Evolutionary conservation across 176 grass and related monocot species (phyloP), one percentile per base, ranked within the genome.

Genomic region (Paspalum vaginatum): DNA sequence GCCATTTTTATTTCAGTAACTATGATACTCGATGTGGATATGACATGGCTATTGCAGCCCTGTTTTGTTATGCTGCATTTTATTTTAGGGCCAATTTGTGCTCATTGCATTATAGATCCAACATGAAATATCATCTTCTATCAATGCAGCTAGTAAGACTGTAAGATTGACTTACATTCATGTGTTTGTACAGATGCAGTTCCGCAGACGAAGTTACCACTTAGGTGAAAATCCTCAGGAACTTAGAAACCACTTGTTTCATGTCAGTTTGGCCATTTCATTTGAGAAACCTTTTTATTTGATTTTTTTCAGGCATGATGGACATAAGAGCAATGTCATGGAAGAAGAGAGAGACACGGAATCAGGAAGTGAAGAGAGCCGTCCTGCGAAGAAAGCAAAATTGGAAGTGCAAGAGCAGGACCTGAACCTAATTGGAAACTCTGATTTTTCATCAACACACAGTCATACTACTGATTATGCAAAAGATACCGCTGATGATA

Each of bases 351-450:
- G 66, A 62, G 38, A 55, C 24, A 44, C 43, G 32, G 77, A 88
- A 75, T 71, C 68, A 26, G 62, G 18, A 74, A 84, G 41, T 70
- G 86, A 91, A 83, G 72, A 59, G 37, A 68, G 22, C 58, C 76
- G 72, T 71, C 81, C 81, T 75, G 65, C 57, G 14, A 89, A 87
- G 85, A 97, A 88, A 74, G 83, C 62, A 84, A 90, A 77, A 84
- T 52, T 86, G 43, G 76, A 80, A 51, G 54, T 50, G 25, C 72
- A 51, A 27, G 75, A 81, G 47, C 75, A 82, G 65, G 83, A 79
- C 24, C 48, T 59, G 14, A 38, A 78, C 79, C 40, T 58, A 78
- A 80, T 41, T 24, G 72, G 40, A 47, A 84, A 84, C 61, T 76
- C 37, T 21, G 41, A 0, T 75, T 43, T 71, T 81, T 82, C 39